Evolutionary conservation across 225 moss, liverwort and hornwort genomes (phyloP).

Genomic region (Climacium dendroides): DNA sequence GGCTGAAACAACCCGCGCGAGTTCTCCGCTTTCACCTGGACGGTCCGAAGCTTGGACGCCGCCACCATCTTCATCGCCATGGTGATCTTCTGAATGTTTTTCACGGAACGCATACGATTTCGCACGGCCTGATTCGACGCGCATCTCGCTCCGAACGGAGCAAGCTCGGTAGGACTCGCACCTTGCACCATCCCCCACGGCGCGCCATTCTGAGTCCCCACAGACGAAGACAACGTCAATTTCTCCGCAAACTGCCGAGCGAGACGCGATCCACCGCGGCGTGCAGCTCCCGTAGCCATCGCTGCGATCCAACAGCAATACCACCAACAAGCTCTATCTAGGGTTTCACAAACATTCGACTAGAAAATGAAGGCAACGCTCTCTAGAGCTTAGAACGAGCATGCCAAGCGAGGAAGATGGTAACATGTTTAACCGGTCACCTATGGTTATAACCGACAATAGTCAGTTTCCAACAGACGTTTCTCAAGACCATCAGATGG

Average conservation of each 20-base stretch:
- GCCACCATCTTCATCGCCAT: conserved; percentile 99
- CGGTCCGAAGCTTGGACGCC: conserved; percentile 82
- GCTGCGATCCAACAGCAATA: neutral
- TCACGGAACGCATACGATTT: conserved; percentile 92
- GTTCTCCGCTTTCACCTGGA: conserved; percentile 82
- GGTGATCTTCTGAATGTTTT: conserved; percentile 96
- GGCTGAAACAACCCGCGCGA: conserved; percentile 94
- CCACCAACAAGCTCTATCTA: neutral
- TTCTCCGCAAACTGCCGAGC: conserved; percentile 28
- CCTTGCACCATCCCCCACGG: conserved; percentile 8
- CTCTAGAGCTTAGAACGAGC: neutral
- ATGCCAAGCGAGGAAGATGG: neutral
- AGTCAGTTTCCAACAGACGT: neutral
- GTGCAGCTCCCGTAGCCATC: conserved; percentile 45
- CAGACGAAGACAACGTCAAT: conserved; percentile 14
- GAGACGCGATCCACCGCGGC: conserved; percentile 48
- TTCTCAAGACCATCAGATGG: no score
- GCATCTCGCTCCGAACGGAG: conserved; percentile 35
- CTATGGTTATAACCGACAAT: neutral
- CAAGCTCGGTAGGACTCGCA: conserved; percentile 1
- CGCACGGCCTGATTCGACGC: conserved; percentile 59
- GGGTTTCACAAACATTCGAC: conserved; percentile 8
- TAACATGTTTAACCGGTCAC: neutral
- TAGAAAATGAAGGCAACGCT: neutral
- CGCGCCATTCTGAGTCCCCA: conserved; percentile 20